phyloP scores from a whole-genome alignment of 495 filamentous ascomycete genomes.

The Viridothelium virens region DNA sequence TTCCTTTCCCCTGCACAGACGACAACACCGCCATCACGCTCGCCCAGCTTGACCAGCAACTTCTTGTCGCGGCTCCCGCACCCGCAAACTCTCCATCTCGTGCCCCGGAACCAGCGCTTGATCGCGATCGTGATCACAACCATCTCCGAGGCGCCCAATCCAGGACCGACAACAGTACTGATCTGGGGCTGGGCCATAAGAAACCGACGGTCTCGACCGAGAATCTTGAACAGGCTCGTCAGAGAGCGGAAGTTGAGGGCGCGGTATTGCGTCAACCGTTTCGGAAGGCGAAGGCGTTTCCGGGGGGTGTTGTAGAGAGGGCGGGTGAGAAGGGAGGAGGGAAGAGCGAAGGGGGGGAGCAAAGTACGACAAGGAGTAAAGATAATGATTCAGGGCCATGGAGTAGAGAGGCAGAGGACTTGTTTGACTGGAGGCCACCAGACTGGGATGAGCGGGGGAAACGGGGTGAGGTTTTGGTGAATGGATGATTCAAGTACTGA shows the following conservation, averaged over 20 bases:
- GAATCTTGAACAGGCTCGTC: neutral
- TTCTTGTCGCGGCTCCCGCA: neutral
- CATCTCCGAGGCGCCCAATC: too few relatives aligned
- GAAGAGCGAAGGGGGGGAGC: neutral
- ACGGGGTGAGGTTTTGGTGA: neutral
- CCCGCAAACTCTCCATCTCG: too few relatives aligned
- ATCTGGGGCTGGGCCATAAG: neutral
- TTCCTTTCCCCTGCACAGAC: neutral
- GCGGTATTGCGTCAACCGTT: neutral
- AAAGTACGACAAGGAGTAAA: constrained; percentile 6
- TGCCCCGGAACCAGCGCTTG: too few relatives aligned
- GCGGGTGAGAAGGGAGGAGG: neutral
- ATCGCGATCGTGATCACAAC: too few relatives aligned
- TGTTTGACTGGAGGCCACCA: constrained; percentile 48
- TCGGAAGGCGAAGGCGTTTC: neutral
- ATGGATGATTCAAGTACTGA: neutral
- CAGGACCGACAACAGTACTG: neutral
- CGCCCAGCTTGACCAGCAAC: neutral
- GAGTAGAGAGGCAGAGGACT: constrained; percentile 52
- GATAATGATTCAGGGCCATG: constrained; percentile 42
- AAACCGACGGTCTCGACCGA: neutral
- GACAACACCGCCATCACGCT: neutral
- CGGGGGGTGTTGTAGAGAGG: neutral
- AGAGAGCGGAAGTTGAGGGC: neutral
- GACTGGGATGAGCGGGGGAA: constrained; percentile 23